Evolutionary conservation across 192 early-diverging fungal genomes (phyloP).

Genomic region (Coemansia sp.): DNA sequence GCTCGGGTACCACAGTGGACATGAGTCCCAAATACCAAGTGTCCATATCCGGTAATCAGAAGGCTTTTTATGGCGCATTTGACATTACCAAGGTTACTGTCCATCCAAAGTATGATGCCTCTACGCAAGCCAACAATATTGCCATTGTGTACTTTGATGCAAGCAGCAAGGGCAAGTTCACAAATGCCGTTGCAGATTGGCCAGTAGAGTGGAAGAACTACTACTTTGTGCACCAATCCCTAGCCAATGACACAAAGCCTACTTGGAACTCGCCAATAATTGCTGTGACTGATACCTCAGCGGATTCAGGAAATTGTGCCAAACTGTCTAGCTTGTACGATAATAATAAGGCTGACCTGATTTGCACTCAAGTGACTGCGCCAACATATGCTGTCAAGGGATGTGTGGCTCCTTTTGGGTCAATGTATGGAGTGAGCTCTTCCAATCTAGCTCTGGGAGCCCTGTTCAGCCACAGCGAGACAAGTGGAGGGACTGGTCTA

Average conservation of each 20-base stretch:
- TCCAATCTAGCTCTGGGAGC: background rate
- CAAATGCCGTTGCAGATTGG: background rate
- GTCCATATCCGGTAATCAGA: background rate
- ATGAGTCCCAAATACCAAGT: conserved; percentile 6
- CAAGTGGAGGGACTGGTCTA: background rate
- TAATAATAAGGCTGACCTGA: background rate
- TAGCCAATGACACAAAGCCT: background rate
- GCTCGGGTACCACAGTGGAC: background rate
- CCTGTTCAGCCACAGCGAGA: background rate
- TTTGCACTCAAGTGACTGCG: conserved; percentile 2
- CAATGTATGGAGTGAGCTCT: background rate
- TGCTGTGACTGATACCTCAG: background rate
- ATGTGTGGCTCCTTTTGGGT: background rate
- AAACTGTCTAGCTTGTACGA: background rate
- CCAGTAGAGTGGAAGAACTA: background rate
- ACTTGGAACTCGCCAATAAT: background rate
- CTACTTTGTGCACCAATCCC: background rate
- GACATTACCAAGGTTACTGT: background rate
- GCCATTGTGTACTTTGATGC: conserved; percentile 17
- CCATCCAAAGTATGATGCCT: background rate
- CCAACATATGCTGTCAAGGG: background rate
- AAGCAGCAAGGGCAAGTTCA: background rate
- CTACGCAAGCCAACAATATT: conserved; percentile 3
- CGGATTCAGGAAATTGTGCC: background rate
- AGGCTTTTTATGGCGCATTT: background rate